These are phyloP conservation scores for Penicillium vulpinum DNA, from an alignment of 2,329 filamentous ascomycete species.

Conservation along the genomic window DNA sequence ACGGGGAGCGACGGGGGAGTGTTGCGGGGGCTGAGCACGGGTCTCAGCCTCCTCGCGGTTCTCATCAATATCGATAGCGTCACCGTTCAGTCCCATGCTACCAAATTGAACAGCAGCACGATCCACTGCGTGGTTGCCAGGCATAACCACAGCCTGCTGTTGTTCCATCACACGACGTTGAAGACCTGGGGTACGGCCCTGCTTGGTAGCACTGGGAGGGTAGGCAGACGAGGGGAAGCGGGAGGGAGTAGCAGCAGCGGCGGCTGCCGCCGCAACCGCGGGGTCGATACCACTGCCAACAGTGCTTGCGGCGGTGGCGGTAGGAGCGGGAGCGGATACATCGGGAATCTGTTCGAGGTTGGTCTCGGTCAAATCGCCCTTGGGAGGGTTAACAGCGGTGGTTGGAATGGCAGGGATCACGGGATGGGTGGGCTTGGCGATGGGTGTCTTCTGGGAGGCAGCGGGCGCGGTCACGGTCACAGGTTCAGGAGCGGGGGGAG, in stretches of 20 bases:
- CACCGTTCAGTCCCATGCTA: constrained; percentile 84
- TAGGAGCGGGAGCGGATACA: constrained; percentile 71
- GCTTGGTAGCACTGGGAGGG: constrained; percentile 76
- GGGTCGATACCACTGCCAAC: constrained; percentile 82
- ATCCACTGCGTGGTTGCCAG: constrained; percentile 91
- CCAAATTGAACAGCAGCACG: constrained; percentile 93
- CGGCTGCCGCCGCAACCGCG: constrained; percentile 58
- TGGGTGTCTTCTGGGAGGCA: constrained; percentile 31
- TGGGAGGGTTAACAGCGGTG: constrained; percentile 62
- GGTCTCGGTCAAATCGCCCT: constrained; percentile 82
- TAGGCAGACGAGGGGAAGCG: constrained; percentile 70
- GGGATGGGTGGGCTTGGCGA: constrained; percentile 38
- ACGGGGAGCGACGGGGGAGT: constrained; percentile 84
- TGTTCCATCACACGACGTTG: constrained; percentile 88
- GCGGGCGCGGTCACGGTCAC: constrained; percentile 37
- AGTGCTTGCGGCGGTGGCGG: constrained; percentile 84
- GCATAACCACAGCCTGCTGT: constrained; percentile 97
- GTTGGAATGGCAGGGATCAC: constrained; percentile 39
- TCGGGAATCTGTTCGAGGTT: constrained; percentile 92
- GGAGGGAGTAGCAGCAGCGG: constrained; percentile 49
- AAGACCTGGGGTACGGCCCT: constrained; percentile 72
- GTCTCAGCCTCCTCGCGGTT: constrained; percentile 96
- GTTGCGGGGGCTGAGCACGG: constrained; percentile 85
- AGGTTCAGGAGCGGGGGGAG: constrained; percentile 50
- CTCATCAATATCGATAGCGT: constrained; percentile 75